Evolutionary conservation across 2,329 filamentous ascomycete genomes (phyloP), one percentile per base, ranked within the genome.

Genomic region (Ophidiomyces ophidiicola): DNA sequence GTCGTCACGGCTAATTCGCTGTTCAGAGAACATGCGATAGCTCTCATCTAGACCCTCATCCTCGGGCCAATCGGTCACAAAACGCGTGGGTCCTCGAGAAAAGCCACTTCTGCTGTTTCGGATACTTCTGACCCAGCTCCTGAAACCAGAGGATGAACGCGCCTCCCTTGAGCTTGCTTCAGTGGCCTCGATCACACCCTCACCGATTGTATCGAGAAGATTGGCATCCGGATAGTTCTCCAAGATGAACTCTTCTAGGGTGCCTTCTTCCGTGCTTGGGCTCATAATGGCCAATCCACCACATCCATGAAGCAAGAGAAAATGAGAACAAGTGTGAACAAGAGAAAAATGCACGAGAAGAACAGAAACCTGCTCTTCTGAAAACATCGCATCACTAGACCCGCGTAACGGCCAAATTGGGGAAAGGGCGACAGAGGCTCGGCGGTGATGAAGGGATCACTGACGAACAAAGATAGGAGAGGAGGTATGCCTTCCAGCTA

Each of bases 1-100:
- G 40, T 75, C 70, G 43, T 71, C 67, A 49, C 71, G 69, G 35
- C 49, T 51, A 25, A 55, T 49, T 20, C 51, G 51, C 3, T 48
- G 43, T 26, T 41, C 45, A 33, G 46, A 49, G 34, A 51, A 48
- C 25, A 47, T 42, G 6, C 43, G 32, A 11, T 49, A 44, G 39
- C 42, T 44, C 28, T 46, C 41, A 23, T 50, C 38, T 18, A 34
- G 26, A 18, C 32, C 43, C n/a, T 52, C 49, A 10, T 50, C 46
- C 25, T 57, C 51, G 8, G 51, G 49, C 61, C 61, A 64, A 28
- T 59, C 58, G n/a, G 58, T 49, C 20, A 64, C 58, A 33, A 53
- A 50, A 38, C 51, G 44, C 2, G 43, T 46, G 5, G 46, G 47
- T 1, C 31, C 40, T 26, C 36, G 36, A 14, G 36, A 32, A 15